Evolutionary conservation across 2,329 filamentous ascomycete species (phyloP).

Genomic region (Alternaria incomplexa): DNA sequence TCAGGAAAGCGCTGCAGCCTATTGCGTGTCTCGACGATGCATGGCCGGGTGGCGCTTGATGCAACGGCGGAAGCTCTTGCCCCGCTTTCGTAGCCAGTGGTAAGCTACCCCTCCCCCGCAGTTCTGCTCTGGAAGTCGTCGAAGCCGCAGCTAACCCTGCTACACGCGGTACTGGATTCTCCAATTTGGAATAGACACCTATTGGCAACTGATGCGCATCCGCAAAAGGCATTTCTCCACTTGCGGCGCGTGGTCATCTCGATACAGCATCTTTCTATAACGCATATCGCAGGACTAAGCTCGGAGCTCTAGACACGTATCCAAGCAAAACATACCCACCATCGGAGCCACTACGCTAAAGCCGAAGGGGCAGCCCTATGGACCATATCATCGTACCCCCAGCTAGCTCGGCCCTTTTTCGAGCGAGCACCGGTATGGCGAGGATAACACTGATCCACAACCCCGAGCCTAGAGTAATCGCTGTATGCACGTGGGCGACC

Average conservation of each 20-base stretch:
- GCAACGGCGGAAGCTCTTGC: conserved; percentile 28
- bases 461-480: conserved; percentile 9
- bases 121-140: conserved; percentile 11
- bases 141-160: conserved; percentile 21
- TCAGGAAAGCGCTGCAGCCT: conserved; percentile 24
- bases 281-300: conserved; percentile 1
- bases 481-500: not conserved
- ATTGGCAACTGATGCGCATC: conserved; percentile 10
- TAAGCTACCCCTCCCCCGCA: conserved; percentile 45
- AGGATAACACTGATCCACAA: not conserved
- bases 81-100: conserved; percentile 39
- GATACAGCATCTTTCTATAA: not conserved
- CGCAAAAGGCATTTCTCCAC: not conserved
- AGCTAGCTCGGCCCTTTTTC: conserved; percentile 43
- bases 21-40: conserved; percentile 22
- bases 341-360: conserved; percentile 26
- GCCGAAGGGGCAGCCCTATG: conserved; percentile 26
- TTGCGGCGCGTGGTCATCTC: not conserved
- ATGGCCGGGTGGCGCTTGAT: conserved; percentile 28
- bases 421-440: conserved; percentile 35
- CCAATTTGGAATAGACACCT: conserved; percentile 20
- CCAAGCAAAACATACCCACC: conserved; percentile 15
- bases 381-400: conserved; percentile 7
- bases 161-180: conserved; percentile 9
- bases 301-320: conserved; percentile 9